Evolutionary conservation across 805 yeast species (phyloP), one percentile per base, ranked within the genome.

Genomic region (Yarrowia sp.): DNA sequence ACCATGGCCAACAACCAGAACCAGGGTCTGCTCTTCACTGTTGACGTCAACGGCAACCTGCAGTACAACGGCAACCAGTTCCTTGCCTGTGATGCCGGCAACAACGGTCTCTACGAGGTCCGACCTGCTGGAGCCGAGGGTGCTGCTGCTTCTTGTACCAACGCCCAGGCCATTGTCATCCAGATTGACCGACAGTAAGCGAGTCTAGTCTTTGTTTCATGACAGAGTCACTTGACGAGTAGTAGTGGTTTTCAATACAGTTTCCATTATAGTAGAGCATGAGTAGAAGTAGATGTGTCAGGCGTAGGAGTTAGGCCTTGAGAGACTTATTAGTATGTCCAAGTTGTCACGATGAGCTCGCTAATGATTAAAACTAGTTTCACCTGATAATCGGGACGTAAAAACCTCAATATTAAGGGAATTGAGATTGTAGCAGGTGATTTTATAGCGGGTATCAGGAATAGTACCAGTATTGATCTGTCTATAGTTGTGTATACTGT

Each of bases 61-160:
- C 41, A 51, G 41, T 51, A 51, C 58, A 51, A 51, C 41, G 41
- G 21, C 32, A 35, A 35, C 41, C 58, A 51, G 32, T 51, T 51
- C 41, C 41, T 51, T 14, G 58, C 58, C n/a, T 51, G 58, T n/a
- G 30, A 8, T 16, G 21, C 58, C 3, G 58, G 32, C 16, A 33
- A 33, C 24, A 24, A 33, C 41, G 58, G 58, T 4, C 41, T 51
- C n/a, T 51, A 33, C 41, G 58, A 51, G 58, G 58, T 51, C 14
- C 58, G 41, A 33, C 58, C 58, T 22, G 22, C 58, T 9, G 58
- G 58, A 10, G 41, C 58, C 10, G 32, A 35, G 58, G 58, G 58
- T 16, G 58, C 58, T 22, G 58, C 58, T 11, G 58, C 58, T 11
- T 16, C 41, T 28, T 51, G 58, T 22, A 11, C 41, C 32, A 35